Base-by-base conservation (phyloP, 495 filamentous ascomycete genomes). In the Cercophora samala region DNA sequence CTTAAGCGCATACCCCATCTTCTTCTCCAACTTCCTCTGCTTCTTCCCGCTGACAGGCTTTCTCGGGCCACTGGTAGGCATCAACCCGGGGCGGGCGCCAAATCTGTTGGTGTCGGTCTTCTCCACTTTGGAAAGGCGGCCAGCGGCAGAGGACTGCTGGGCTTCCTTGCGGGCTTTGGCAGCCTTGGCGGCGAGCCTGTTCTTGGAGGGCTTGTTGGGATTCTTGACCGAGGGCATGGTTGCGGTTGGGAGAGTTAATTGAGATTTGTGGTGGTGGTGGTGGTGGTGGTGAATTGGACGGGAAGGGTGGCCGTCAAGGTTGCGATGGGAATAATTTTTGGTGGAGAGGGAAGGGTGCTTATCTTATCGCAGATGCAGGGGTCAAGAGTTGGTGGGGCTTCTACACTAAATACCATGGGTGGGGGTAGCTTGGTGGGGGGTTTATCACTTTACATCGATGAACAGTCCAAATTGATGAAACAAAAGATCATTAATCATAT, bases 211-310 rank as follows among this genome's bases (percentile, higher is more conserved):
- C n/a, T 73, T 72, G 72, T 83, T 83, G 64, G 81, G 80, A 72
- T 83, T 83, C 52, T 81, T 82, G 52, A 77, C 71, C 46, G 78
- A 80, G 17, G 75, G 73, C 80, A 82, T 82, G 51, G 52, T 74
- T 23, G 51, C 53, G 15, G n/a, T 56, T 56, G 22, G 53, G 22
- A 56, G 13, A 22, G 53, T 19, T 56, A 13, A 21, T 9, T 56
- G 53, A 18, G 53, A 8, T 53, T 51, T 53, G 18, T 22, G 54
- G 53, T 23, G 29, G 42, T 13, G 60, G 25, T 37, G 32, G 60
- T 22, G 19, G 13, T 64, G 63, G 25, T 8, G 51, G 22, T 24
- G 18, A 22, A 11, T 54, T 26, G 62, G 15, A 18, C 5, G 22
- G 21, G n/a, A 15, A 18, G 56, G 46, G 11, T 53, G 21, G 62